Base-by-base conservation (phyloP, 139 green algal genomes). In the Micractinium sp. region DNA sequence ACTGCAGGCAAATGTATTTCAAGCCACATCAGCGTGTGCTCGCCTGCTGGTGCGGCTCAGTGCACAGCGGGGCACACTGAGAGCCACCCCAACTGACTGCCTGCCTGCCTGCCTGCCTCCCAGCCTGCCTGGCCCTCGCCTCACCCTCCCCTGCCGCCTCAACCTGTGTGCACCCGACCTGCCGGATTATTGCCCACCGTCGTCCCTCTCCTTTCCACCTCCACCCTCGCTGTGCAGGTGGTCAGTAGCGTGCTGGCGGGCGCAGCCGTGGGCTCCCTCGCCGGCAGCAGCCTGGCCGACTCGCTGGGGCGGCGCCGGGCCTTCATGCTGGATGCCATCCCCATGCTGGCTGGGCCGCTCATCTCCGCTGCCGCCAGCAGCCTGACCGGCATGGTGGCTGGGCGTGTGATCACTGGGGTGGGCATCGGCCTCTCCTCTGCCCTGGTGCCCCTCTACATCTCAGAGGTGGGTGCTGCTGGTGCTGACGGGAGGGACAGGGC, bases 391-490 rank as follows among this genome's bases (percentile, higher is more conserved):
- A 96, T 99, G 92, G 60, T 98, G 0, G 87, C 92, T 7, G 98
- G 98, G 7, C 93, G 98, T 7, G 92, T 95, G 75, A 31, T 99
- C 15, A 91, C 94, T 4, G 98, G 98, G 18, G 20, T 99, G 14
- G 98, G 97, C 77, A 98, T 99, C 67, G 98, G 98, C 16, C 92
- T 99, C 29, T 94, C 94, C 20, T 99, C 96, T 0, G 95, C 95
- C 0, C 90, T 99, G 5, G 98, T 99, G 36, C 98, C 98, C 12
- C 93, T 99, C 3, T 99, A 99, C 95, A 98, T 99, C 88, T 95
- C 92, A 31, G 96, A 98, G 93, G 95, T 96, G 77, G 12, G 77
- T 27, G 35, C 35, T 47, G 33, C 35, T 38, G 69, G 69, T 23
- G 27, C 16, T 74, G 67, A 20, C 20, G 19, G n/a, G n/a, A n/a